A percentile compares a stretch with the other conserved stretches of the same genome.
phyloP scores from a whole-genome alignment of 176 grass and related monocot genomes.

The Puya raimondii region DNA sequence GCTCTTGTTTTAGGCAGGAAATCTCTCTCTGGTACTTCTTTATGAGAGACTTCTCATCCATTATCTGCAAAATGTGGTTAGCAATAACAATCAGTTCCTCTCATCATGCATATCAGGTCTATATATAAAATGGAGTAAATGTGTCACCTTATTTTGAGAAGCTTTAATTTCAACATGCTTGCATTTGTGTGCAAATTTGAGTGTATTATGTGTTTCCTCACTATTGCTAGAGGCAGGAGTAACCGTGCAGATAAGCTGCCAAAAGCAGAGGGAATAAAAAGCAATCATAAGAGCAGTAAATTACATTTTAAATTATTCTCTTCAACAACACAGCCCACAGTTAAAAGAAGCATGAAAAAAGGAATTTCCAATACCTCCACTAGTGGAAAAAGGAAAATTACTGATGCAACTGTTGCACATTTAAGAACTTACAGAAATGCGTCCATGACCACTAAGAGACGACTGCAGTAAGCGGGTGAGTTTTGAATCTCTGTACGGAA shows the following conservation, averaged over 20 bases:
- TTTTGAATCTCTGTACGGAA: constrained; percentile 97
- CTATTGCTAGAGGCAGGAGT: constrained; percentile 93
- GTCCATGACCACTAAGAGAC: constrained; percentile 88
- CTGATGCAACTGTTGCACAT: not conserved
- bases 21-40: constrained; percentile 99
- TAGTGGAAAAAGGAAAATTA: constrained; percentile 12
- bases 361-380: not conserved
- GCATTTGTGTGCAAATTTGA: constrained; percentile 97
- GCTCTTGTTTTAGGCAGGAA: constrained; percentile 84
- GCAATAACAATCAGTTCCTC: not conserved
- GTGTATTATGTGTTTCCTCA: constrained; percentile 95
- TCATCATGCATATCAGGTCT: not conserved
- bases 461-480: constrained; percentile 94
- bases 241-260: constrained; percentile 96
- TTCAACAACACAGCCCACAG: no score
- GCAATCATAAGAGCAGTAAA: not conserved
- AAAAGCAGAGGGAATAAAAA: not conserved
- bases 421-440: constrained; percentile 78
- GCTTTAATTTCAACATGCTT: constrained; percentile 95
- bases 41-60: constrained; percentile 99
- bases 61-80: constrained; percentile 56
- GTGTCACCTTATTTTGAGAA: constrained; percentile 88
- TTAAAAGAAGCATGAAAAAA: no score
- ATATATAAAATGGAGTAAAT: not conserved
- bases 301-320: no score